Evolutionary conservation across 345 rosid genomes (phyloP).

Genomic region (Linum usitatissimum): DNA sequence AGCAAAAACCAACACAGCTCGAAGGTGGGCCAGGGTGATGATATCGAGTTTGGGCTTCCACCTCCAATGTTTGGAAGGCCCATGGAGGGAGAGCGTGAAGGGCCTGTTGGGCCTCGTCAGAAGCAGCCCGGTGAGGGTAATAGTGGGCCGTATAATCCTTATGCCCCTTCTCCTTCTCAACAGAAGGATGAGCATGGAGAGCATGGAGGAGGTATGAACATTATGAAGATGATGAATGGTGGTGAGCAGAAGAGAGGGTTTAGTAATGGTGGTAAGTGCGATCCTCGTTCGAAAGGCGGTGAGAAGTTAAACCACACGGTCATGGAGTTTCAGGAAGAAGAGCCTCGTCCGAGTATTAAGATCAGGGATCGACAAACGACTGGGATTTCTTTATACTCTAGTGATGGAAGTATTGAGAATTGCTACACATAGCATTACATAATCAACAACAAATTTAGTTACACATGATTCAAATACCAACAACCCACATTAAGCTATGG

Average conservation of each 20-base stretch:
- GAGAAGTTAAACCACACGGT: neutral
- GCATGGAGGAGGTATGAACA: neutral
- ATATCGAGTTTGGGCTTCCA: conserved; percentile 7
- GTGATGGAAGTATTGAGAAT: too few relatives aligned
- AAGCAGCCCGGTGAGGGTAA: neutral
- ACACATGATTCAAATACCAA: too few relatives aligned
- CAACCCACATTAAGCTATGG: too few relatives aligned
- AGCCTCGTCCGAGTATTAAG: neutral
- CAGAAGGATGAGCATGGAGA: neutral
- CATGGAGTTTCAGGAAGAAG: neutral
- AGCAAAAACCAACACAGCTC: neutral
- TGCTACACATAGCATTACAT: too few relatives aligned
- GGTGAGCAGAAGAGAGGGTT: neutral
- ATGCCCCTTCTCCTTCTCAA: neutral
- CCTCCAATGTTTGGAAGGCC: neutral
- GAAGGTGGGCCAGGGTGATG: neutral
- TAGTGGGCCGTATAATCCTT: neutral
- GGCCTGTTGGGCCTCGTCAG: neutral
- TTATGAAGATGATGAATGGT: neutral
- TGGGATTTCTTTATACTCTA: too few relatives aligned
- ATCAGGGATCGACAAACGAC: too few relatives aligned
- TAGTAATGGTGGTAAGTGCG: neutral
- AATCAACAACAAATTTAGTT: too few relatives aligned
- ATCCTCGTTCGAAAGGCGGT: neutral
- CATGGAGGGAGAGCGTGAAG: neutral